Evolutionary conservation across 176 grass and related monocot species (phyloP), one percentile per base, ranked within the genome.

Genomic region (Ananas comosus): DNA sequence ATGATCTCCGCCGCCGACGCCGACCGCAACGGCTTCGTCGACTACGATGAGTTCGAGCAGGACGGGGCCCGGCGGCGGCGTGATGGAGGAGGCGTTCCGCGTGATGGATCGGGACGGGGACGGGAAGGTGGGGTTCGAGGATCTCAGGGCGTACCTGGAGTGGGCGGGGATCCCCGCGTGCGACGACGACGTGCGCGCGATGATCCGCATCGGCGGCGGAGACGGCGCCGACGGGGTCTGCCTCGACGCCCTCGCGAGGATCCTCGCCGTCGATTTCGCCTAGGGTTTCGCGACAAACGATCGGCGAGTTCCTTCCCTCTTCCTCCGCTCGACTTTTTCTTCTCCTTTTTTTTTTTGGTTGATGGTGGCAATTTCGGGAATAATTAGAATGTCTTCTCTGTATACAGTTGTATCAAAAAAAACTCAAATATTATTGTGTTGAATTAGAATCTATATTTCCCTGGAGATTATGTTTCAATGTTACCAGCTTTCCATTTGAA

Each of bases 51-150:
- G 82, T 99, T 99, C 82, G 87, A 99, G 94, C 72, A 12, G 51
- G n/a, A 2, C 4, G 65, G 21, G 19, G 9, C 13, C 10, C 68
- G 67, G 59, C 2, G 50, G 13, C 63, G 68, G 50, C 56, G 79
- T 82, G 63, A 76, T 99, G 64, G 87, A 85, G 80, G 94, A 93
- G 77, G 87, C 81, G 25, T 93, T 99, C 76, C 70, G 84, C 58
- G 72, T 93, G 59, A 99, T 99, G 94, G 94, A 99, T 72, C 71
- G 85, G 9, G 94, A 99, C 70, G 94, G 87, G 64, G 94, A 99
- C 65, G 94, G 94, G 64, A 93, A 78, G 87, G 82, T 99, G 22
- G 94, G 94, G 17, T 93, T 99, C 78, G 94, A 73, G 18, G 94
- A 99, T 74, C 76, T 99, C 74, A 99, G 84, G 79, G 82, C 77